Evolutionary conservation across 73 alveolate genomes (phyloP).

Genomic region (Paramecium bursaria): DNA sequence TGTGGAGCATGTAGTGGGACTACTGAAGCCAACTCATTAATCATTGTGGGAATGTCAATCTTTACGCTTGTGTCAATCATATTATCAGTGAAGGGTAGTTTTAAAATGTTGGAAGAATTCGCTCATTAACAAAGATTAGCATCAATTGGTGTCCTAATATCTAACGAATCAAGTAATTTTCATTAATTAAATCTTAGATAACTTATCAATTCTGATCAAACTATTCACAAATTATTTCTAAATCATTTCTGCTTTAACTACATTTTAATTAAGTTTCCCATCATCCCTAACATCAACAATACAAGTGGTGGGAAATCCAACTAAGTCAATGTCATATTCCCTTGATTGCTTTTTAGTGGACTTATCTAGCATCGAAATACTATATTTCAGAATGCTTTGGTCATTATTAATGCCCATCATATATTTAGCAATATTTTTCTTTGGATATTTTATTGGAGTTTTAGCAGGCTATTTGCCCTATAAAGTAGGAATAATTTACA

Average conservation of each 20-base stretch:
- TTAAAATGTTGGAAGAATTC: conserved; percentile 53
- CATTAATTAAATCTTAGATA: too few relatives aligned
- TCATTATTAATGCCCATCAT: conserved; percentile 51
- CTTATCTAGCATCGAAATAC: conserved; percentile 11
- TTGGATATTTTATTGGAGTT: conserved; percentile 4
- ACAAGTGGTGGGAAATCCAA: conserved; percentile 44
- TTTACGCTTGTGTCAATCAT: conserved; percentile 28
- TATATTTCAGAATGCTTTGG: conserved; percentile 53
- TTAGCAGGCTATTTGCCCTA: not conserved
- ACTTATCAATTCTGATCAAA: conserved; percentile 42
- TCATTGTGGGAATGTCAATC: conserved; percentile 23
- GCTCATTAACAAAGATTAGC: not conserved
- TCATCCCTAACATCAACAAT: conserved; percentile 11
- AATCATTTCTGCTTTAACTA: conserved; percentile 29
- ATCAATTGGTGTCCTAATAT: conserved; percentile 19
- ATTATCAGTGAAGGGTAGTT: conserved; percentile 50
- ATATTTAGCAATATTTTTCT: conserved; percentile 28
- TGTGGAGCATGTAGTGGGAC: conserved; percentile 54
- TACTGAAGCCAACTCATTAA: not conserved
- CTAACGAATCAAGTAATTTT: conserved; percentile 8
- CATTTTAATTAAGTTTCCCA: conserved; percentile 18
- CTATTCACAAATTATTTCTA: conserved; percentile 44
- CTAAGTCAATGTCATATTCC: conserved; percentile 54
- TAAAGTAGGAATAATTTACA: conserved; percentile 41
- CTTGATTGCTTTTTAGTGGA: conserved; percentile 47